A percentile compares a stretch with the other conserved stretches of the same genome.
These are phyloP conservation scores for Sugiyamaella castrensis DNA, from an alignment of 1,139 yeast genomes.

Conservation along the genomic window DNA sequence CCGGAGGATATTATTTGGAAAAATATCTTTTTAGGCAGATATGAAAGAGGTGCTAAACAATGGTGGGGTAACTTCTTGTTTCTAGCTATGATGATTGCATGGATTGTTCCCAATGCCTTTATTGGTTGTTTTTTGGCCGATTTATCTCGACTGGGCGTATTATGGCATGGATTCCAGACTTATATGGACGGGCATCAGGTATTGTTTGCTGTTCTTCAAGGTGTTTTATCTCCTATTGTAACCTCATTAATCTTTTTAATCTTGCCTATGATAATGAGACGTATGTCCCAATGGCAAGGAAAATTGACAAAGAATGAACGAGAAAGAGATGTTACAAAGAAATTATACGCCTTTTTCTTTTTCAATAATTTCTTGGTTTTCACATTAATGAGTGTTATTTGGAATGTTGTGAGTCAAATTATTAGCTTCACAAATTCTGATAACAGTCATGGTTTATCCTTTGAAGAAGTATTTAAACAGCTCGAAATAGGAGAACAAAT, in stretches of 20 bases:
- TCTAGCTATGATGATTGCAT: constrained; percentile 32
- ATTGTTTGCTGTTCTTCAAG: constrained; percentile 40
- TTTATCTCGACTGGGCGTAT: constrained; percentile 37
- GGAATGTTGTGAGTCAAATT: constrained; percentile 39
- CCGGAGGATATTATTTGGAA: constrained; percentile 42
- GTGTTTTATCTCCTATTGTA: constrained; percentile 40
- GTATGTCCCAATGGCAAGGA: constrained; percentile 42
- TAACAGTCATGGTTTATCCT: constrained; percentile 22
- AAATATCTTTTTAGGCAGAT: constrained; percentile 33
- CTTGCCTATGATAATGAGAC: constrained; percentile 39
- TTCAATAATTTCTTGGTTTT: constrained; percentile 40
- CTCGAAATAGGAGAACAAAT: constrained; percentile 35
- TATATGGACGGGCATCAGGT: constrained; percentile 33
- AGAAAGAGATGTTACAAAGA: constrained; percentile 40
- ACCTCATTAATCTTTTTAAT: constrained; percentile 38
- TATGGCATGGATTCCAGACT: constrained; percentile 37
- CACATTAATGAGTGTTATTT: constrained; percentile 41
- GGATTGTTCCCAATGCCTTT: constrained; percentile 44
- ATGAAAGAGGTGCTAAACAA: constrained; percentile 36
- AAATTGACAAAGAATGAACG: constrained; percentile 38
- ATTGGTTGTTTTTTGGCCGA: constrained; percentile 42
- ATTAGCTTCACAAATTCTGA: constrained; percentile 28
- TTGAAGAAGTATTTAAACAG: constrained; percentile 25
- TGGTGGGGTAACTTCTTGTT: constrained; percentile 38
- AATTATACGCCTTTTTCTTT: constrained; percentile 40